Evolutionary conservation across 2,329 filamentous ascomycete species (phyloP), one percentile per base, ranked within the genome.

Genomic region (Penicillium crustosum): DNA sequence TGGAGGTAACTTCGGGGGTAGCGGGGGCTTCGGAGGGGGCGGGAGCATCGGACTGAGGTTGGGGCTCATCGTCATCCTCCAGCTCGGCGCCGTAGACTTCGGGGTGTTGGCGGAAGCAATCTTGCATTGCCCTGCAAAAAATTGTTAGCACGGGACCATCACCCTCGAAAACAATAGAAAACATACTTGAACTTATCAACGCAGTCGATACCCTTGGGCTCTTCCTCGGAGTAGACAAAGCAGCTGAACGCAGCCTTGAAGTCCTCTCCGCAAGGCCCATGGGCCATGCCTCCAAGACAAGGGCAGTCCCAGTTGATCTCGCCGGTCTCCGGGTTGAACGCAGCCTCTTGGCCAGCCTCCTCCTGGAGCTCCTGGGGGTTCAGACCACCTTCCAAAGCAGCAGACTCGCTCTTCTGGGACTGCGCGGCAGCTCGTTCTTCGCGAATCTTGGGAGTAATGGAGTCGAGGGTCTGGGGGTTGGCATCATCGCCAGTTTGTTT

Each of bases 231-330:
- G 79, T 88, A 94, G n/a, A 99, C 92, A 70, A 99, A 99, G 80
- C 94, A 99, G 84, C 92, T 96, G 70, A 99, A 99, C 0, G 94
- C 94, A 25, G 88, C 87, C 81, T 89, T 92, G 84, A 99, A 99
- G 71, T 97, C 88, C 73, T 95, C 91, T 48, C 94, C 94, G 73
- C 94, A 99, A 53, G 94, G 94, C 0, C 94, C 94, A 72, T 96
- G 80, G 8, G 94, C 94, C 94, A 99, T 99, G 53, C 94, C 94
- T 49, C 94, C 94, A 35, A 99, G 81, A 75, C 94, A 99, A 17
- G 94, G 94, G 77, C 94, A 99, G 75, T 97, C 94, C 94, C 94
- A 99, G 82, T 99, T 99, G 79, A 99, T 99, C 83, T 99, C 94
- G 67, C 94, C 94, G 10, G 94, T 99, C 80, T 97, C 94, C 3